phyloP scores from a whole-genome alignment of 352 stramenopile species.

The Globisporangium camurandrum region DNA sequence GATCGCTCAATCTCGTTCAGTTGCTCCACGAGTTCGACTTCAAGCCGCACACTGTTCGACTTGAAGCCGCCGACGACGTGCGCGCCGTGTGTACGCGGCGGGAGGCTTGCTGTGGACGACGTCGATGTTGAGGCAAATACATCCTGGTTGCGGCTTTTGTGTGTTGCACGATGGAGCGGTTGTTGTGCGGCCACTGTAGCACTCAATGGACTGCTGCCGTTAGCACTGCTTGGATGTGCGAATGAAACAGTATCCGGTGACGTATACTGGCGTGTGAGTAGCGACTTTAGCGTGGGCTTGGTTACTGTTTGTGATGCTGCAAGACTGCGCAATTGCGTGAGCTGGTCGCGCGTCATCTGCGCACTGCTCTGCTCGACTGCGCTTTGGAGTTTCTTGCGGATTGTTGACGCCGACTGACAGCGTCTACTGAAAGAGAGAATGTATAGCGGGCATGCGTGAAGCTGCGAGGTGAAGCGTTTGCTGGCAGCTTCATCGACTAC shows the following conservation, averaged over 20 bases:
- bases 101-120: too few species aligned
- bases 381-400: constrained; percentile 57
- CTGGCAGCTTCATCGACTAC: too few species aligned
- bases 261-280: constrained; percentile 10
- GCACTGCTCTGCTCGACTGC: constrained; percentile 43
- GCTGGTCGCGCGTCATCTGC: constrained; percentile 24
- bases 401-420: constrained; percentile 55
- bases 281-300: constrained; percentile 17
- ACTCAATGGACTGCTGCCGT: constrained; percentile 5
- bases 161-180: not conserved
- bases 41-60: constrained; percentile 38
- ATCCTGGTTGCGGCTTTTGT: constrained; percentile 5
- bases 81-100: not conserved
- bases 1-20: constrained; percentile 62
- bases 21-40: constrained; percentile 54
- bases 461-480: too few species aligned
- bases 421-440: constrained; percentile 18
- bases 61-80: constrained; percentile 31
- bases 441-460: too few species aligned
- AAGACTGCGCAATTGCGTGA: constrained; percentile 30
- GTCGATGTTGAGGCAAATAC: constrained; percentile 4
- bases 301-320: constrained; percentile 5
- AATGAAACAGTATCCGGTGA: not conserved
- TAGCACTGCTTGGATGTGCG: not conserved
- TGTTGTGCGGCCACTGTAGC: constrained; percentile 2